Percentiles rank a stretch among this genome's conserved stretches.
These are phyloP conservation scores for Septoria petroselini DNA, from an alignment of 2,329 filamentous ascomycete species.

Conservation along the genomic window DNA sequence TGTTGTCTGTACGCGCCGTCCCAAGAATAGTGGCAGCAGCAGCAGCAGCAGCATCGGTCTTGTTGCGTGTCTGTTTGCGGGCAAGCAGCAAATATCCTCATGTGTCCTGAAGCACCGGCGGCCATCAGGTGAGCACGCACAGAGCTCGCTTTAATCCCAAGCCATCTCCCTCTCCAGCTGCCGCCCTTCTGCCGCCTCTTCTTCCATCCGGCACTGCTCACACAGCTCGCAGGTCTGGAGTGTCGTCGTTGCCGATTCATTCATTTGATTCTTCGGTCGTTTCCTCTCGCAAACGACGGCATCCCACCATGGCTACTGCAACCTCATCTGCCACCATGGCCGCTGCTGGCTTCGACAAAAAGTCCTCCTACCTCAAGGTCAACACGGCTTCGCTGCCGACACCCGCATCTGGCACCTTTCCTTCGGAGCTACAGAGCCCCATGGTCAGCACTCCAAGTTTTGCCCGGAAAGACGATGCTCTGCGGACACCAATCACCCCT, in stretches of 20 bases:
- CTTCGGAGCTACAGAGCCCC: constrained; percentile 59
- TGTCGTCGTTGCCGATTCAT: constrained; percentile 33
- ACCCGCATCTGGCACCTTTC: constrained; percentile 60
- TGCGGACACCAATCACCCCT: constrained; percentile 84
- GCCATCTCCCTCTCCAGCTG: constrained; percentile 17
- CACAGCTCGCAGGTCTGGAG: constrained; percentile 28
- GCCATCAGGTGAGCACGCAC: constrained; percentile 28
- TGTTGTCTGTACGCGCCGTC: constrained; percentile 30
- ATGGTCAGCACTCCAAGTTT: constrained; percentile 59
- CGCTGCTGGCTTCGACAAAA: constrained; percentile 41
- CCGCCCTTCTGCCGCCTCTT: constrained; percentile 19
- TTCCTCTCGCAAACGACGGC: constrained; percentile 30
- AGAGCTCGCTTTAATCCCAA: constrained; percentile 24
- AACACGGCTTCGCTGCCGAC: constrained; percentile 45
- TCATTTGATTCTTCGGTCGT: constrained; percentile 35
- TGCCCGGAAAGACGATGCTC: constrained; percentile 66
- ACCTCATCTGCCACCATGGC: constrained; percentile 37
- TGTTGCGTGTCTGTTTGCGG: constrained; percentile 28
- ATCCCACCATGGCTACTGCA: constrained; percentile 31
- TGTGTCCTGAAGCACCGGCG: constrained; percentile 28
- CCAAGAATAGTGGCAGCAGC: constrained; percentile 31
- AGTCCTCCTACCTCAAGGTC: constrained; percentile 26
- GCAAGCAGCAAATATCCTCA: constrained; percentile 19
- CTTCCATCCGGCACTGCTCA: constrained; percentile 29
- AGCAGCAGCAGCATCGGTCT: constrained; percentile 25